Conservation (phyloP, 495 filamentous ascomycete genomes). For the Parathielavia appendiculata region DNA sequence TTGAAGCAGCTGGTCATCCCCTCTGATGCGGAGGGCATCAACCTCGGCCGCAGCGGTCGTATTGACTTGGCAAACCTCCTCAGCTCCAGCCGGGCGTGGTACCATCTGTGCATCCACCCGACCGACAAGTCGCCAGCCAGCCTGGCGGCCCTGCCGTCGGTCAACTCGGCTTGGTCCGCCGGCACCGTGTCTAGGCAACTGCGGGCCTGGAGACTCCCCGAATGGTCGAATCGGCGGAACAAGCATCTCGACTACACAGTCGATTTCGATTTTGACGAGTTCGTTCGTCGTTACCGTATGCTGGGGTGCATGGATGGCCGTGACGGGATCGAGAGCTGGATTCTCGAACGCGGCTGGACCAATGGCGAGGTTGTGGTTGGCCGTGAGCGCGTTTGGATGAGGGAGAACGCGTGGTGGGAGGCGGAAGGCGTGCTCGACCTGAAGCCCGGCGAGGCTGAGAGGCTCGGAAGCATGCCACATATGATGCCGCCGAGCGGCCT, state of each 20-base stretch:
- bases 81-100: conserved; percentile 85
- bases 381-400: conserved; percentile 87
- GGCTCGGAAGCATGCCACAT: conserved; percentile 42
- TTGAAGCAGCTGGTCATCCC: conserved; percentile 80
- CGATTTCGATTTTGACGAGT: conserved; percentile 94
- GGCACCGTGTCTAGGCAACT: conserved; percentile 87
- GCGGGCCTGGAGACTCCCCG: conserved; percentile 84
- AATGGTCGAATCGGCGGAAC: conserved; percentile 92
- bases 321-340: conserved; percentile 93
- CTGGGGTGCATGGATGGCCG: conserved; percentile 85
- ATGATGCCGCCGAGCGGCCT: conserved; percentile 46
- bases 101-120: conserved; percentile 86
- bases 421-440: conserved; percentile 94
- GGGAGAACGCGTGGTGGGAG: conserved; percentile 95
- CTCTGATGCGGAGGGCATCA: conserved; percentile 65
- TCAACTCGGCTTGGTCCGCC: conserved; percentile 78
- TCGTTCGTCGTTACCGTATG: conserved; percentile 69
- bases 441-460: conserved; percentile 54
- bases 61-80: conserved; percentile 65
- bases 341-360: conserved; percentile 93
- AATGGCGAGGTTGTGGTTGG: conserved; percentile 94
- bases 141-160: conserved; percentile 55
- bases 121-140: conserved; percentile 77
- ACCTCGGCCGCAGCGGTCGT: conserved; percentile 65
- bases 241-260: conserved; percentile 94